Conservation (phyloP, 179 eudicot species). For the Patellifolia procumbens region DNA sequence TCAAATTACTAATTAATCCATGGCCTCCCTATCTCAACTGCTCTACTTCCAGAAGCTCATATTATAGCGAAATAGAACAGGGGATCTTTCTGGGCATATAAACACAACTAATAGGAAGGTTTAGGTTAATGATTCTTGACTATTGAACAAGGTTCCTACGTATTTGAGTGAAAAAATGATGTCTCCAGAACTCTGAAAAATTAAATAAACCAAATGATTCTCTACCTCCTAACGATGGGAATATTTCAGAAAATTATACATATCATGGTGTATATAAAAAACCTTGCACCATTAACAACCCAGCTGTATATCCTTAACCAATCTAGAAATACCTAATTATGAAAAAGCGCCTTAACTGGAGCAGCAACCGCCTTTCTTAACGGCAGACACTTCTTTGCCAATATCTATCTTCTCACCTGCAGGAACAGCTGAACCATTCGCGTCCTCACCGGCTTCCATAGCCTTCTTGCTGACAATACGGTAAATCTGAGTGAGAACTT, state of each 20-base stretch:
- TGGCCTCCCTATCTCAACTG: too few species aligned
- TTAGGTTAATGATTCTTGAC: not conserved
- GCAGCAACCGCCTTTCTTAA: slow-evolving; percentile 71
- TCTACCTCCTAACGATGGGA: slow-evolving; percentile 14
- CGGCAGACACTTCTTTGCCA: slow-evolving; percentile 61
- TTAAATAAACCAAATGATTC: slow-evolving; percentile 9
- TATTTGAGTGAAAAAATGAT: not conserved
- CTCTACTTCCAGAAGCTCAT: too few species aligned
- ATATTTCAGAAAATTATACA: slow-evolving; percentile 15
- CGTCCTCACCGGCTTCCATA: slow-evolving; percentile 58
- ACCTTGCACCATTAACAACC: slow-evolving; percentile 4
- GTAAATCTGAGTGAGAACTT: slow-evolving; percentile 68
- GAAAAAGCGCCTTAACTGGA: slow-evolving; percentile 36
- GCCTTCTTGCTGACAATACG: slow-evolving; percentile 66
- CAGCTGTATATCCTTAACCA: slow-evolving; percentile 4
- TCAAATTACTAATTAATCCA: too few species aligned
- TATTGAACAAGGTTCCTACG: not conserved
- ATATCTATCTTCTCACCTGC: slow-evolving; percentile 71
- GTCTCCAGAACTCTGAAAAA: not conserved
- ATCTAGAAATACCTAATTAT: slow-evolving; percentile 2
- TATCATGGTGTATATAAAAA: slow-evolving; percentile 18
- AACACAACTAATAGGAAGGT: not conserved
- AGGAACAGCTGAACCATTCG: slow-evolving; percentile 46
- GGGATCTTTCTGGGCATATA: too few species aligned
- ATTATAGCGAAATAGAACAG: too few species aligned